phyloP scores from a whole-genome alignment of 2,329 filamentous ascomycete genomes.

The Endoconidiophora laricicola region DNA sequence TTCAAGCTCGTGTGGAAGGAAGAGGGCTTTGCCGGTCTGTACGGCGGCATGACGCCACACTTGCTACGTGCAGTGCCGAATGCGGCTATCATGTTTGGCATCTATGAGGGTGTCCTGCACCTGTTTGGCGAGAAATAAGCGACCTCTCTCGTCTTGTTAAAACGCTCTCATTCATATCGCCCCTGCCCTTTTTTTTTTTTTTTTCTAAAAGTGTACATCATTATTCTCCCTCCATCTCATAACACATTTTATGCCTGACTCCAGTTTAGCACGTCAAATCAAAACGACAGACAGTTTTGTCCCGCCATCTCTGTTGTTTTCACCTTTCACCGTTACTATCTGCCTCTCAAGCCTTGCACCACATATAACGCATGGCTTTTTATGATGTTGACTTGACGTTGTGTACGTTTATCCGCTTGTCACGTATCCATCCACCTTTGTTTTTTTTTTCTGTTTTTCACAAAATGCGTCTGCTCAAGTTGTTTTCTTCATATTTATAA shows the following conservation, averaged over 20 bases:
- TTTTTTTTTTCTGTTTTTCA: no score
- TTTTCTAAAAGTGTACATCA: background rate
- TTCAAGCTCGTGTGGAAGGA: conserved; percentile 78
- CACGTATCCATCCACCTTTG: no score
- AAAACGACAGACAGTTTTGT: no score
- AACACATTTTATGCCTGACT: no score
- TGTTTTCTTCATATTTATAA: no score
- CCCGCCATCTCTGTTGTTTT: background rate
- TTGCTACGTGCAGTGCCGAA: conserved; percentile 81
- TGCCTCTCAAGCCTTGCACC: no score
- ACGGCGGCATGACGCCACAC: conserved; percentile 82
- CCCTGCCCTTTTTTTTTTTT: background rate
- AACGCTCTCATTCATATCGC: background rate
- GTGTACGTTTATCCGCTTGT: no score
- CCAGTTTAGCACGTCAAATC: no score
- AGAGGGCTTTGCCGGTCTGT: conserved; percentile 71
- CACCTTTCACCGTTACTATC: background rate
- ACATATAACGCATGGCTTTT: no score
- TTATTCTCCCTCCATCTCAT: no score
- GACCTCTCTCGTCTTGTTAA: background rate
- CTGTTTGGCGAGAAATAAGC: conserved; percentile 22
- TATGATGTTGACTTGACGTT: no score
- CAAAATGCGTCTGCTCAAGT: no score
- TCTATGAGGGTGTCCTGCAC: conserved; percentile 48
- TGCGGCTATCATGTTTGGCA: conserved; percentile 92